A percentile compares a stretch with the other conserved stretches of the same genome.
These are phyloP conservation scores for Zygosaccharomyces sapae DNA, from an alignment of 1,139 yeast genomes.

Conservation along the genomic window DNA sequence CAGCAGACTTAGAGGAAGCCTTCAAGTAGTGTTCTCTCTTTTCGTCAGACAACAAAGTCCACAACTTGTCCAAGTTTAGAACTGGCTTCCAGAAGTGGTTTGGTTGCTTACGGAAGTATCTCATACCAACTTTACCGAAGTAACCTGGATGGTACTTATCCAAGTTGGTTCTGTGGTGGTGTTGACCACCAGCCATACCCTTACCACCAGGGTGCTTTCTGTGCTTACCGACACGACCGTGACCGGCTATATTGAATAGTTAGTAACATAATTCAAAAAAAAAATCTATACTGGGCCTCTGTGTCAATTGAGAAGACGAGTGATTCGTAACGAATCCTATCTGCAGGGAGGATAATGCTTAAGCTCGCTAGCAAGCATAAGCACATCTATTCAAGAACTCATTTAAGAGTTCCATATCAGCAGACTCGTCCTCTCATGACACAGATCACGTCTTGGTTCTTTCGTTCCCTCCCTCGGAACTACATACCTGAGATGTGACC, in stretches of 20 bases:
- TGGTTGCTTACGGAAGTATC: constrained; percentile 98
- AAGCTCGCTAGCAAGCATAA: not conserved
- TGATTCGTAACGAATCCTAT: not conserved
- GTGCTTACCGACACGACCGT: constrained; percentile 99
- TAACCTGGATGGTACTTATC: constrained; percentile 99
- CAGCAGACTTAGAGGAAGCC: constrained; percentile 81
- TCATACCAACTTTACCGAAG: constrained; percentile 99
- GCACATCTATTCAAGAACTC: not conserved
- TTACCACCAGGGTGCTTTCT: constrained; percentile 99
- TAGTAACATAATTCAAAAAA: constrained; percentile 17
- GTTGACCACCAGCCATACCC: constrained; percentile 99
- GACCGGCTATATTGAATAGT: constrained; percentile 70
- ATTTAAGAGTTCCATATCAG: not conserved
- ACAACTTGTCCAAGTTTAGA: constrained; percentile 96
- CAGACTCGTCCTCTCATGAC: constrained; percentile 11
- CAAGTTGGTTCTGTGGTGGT: constrained; percentile 99
- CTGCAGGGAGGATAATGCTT: constrained; percentile 6
- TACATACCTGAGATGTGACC: constrained; percentile 99
- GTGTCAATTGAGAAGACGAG: not conserved
- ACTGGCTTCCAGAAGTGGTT: constrained; percentile 98
- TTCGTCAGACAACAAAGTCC: constrained; percentile 94
- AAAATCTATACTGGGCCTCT: constrained; percentile 3
- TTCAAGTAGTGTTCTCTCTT: constrained; percentile 93
- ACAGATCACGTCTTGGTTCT: constrained; percentile 40
- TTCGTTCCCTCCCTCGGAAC: constrained; percentile 39